Base-by-base conservation (phyloP, 805 yeast species). In the Yarrowia sp. region DNA sequence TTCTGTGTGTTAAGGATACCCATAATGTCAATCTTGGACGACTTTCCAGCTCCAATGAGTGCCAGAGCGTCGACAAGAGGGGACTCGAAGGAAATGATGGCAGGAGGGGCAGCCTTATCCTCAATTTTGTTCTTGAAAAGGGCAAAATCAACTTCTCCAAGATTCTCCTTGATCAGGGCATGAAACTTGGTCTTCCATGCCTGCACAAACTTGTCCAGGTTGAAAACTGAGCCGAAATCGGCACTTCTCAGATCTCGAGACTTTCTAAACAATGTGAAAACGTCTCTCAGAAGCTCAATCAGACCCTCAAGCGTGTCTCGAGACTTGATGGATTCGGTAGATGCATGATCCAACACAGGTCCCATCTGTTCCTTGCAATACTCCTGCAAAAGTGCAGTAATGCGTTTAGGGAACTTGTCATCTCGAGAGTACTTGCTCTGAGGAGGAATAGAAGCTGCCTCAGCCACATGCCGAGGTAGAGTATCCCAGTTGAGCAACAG, bases 31-130 rank as follows among this genome's bases (percentile, higher is more conserved):
- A 59, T 59, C 15, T 59, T 45, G 5, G 65, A 35, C 52, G 52
- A 16, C 19, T 59, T 59, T 8, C 52, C 52, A 10, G 65, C 52
- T 14, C 65, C 65, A 26, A 59, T 41, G 2, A 40, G 50, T 2
- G 65, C 42, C 41, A 59, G 52, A 45, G 41, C 65, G 16, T 59
- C 52, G 9, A 59, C 65, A n/a, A 59, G 65, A 1, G 52, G 43
- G 19, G 65, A 59, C 2, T 43, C 52, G 15, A 59, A 59, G 16
- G 65, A 59, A 35, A 59, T 59, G 19, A 59, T 43, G n/a, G 65
- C 42, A 5, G 10, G 10, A 3, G 40, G 42, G 42, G 49, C 19
- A 3, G 10, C 12, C 5, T 56, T 56, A 19, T 40, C 45, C 11
- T 53, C 36, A 19, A 53, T 53, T 32, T 59, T 43, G 42, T 59